These are phyloP conservation scores for Aspergillus ostianus DNA, from an alignment of 495 filamentous ascomycete species.

Conservation along the genomic window DNA sequence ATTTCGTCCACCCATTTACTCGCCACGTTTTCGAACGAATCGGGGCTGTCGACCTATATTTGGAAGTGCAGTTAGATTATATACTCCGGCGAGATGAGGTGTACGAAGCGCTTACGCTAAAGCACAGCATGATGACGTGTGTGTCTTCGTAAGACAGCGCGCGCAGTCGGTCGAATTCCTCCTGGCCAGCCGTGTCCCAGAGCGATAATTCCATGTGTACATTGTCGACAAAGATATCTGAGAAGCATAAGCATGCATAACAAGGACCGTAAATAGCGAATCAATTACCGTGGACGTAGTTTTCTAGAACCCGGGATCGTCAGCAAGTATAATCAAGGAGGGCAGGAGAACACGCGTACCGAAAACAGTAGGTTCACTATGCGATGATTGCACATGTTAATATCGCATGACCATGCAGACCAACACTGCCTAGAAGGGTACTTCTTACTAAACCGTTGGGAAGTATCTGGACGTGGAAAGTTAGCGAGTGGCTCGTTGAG, in stretches of 20 bases:
- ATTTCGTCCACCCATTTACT: slow-evolving; percentile 98
- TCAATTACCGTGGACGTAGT: slow-evolving; percentile 92
- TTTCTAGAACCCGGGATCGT: slow-evolving; percentile 57
- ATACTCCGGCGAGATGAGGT: not conserved
- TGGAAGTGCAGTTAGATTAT: slow-evolving; percentile 14
- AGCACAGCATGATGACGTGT: slow-evolving; percentile 97
- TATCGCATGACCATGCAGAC: slow-evolving; percentile 9
- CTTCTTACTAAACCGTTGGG: slow-evolving; percentile 86
- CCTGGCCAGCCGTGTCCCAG: slow-evolving; percentile 98
- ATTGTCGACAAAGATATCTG: slow-evolving; percentile 97
- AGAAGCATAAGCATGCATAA: slow-evolving; percentile 15
- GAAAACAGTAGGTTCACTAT: slow-evolving; percentile 92
- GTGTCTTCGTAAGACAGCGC: slow-evolving; percentile 97
- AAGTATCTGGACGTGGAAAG: slow-evolving; percentile 65
- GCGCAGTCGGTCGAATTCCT: slow-evolving; percentile 97
- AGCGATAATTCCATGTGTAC: slow-evolving; percentile 94
- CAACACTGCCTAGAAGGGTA: slow-evolving; percentile 1
- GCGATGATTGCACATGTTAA: slow-evolving; percentile 26
- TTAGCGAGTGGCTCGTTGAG: slow-evolving; percentile 23
- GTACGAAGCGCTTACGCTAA: slow-evolving; percentile 56
- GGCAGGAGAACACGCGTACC: slow-evolving; percentile 42
- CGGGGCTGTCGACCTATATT: slow-evolving; percentile 76
- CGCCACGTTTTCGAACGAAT: slow-evolving; percentile 96
- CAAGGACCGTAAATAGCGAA: not conserved
- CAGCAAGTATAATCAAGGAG: slow-evolving; percentile 24